Evolutionary conservation across 202 grass and related monocot genomes (phyloP), one percentile per base, ranked within the genome.

Genomic region (Digitaria exilis): DNA sequence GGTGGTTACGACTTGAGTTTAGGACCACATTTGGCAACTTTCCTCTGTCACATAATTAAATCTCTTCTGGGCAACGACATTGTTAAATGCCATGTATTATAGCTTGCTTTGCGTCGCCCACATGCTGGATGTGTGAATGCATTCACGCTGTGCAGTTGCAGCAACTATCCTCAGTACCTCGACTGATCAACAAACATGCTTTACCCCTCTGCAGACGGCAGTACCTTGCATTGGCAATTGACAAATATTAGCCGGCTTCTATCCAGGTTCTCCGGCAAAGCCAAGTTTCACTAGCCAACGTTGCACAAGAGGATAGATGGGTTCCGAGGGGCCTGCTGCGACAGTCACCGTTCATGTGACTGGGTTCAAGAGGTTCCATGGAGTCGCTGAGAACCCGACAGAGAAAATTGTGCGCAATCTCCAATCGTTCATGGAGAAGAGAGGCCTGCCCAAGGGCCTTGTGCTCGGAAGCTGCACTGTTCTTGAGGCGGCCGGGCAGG

Each of bases 281-380:
- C 43, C 10, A 2, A 49, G 1, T 31, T 34, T n/a, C 31, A 1
- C 48, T 54, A 10, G 4, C 34, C 71, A 22, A 54, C 69, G 3
- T 5, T 8, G 26, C 69, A 71, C 6, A 32, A 11, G 14, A 73
- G n/a, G 8, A 52, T 52, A 55, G 50, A 92, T 92, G 90, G 90
- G 90, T 86, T 92, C 90, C 25, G 87, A 92, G 86, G 87, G 80
- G 55, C 84, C 90, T 84, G 84, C 90, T 84, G 84, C 74, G 26
- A 21, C 18, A 0, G 62, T 89, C 62, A 89, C 84, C 49, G 61
- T 92, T 35, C 87, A 92, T 22, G 50, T 89, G 55, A 89, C 87
- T 12, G 90, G 90, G 13, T 92, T 92, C 26, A 92, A 92, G 87
- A 92, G 81, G 78, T 92, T 92, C 35, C 84, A 92, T 72, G 90